Base-by-base conservation (phyloP, 306 rosid species). In the Malus fusca region DNA sequence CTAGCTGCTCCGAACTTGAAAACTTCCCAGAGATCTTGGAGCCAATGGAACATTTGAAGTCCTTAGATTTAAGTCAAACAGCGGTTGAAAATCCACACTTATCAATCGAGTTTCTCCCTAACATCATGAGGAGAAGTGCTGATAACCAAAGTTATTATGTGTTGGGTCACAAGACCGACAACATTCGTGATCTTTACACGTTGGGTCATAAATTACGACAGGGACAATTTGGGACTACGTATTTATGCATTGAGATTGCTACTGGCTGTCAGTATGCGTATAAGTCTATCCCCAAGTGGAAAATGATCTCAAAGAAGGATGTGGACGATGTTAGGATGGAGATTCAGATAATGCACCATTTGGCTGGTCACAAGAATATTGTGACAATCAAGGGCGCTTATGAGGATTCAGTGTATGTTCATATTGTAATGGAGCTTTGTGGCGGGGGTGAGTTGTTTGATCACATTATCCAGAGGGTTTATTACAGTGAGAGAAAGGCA, bases 291-390 rank as follows among this genome's bases (percentile, higher is more conserved):
- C 89, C 98, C 74, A 93, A 91, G 90, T 81, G 97, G 83, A 93
- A 91, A 85, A 78, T 93, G 86, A 93, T 93, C 76, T 93, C 98
- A 75, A 88, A 76, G 80, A 97, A 93, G 82, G 98, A 93, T 40
- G 87, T 93, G 2, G 97, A 93, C 71, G 98, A 93, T 65, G 98
- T 93, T 31, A 80, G 98, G 81, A 85, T 97, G 84, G 98, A 93
- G 78, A 93, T 93, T 86, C 98, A 93, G 90, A 93, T 93, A 77
- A 90, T 93, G 98, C 98, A 91, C 81, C 98, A 93, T 83, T 89
- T 93, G 82, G 88, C 98, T 5, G 98, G 98, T 83, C 98, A 93
- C 83, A 91, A 82, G 79, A 90, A 91, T 82, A 89, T 93, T 61
- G 98, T 93, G 79, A 89, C 98, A 78, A 93, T 93, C 63, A 93